Evolutionary conservation across 768 basidiomycete genomes (phyloP).

Genomic region (Solioccasus polychromus): DNA sequence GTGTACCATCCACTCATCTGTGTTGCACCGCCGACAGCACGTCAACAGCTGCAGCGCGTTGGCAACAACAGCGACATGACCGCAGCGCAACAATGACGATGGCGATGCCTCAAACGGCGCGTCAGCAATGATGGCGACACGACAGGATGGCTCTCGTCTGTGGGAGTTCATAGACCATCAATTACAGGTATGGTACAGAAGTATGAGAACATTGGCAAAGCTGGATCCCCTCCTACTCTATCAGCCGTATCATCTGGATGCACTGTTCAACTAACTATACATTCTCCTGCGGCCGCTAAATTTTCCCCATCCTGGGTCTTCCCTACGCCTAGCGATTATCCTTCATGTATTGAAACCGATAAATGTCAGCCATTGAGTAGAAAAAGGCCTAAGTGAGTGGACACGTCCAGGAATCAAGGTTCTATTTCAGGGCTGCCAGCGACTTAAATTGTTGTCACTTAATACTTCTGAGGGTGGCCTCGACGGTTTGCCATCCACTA

Average conservation of each 20-base stretch:
- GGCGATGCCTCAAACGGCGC: too few species aligned
- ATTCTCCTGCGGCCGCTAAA: conserved; percentile 25
- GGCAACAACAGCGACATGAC: too few species aligned
- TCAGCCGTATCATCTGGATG: conserved; percentile 24
- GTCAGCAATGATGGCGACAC: too few species aligned
- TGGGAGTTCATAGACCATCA: conserved; percentile 57
- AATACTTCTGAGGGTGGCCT: conserved; percentile 15
- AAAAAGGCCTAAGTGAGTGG: conserved; percentile 9
- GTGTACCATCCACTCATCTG: too few species aligned
- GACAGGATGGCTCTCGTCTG: conserved; percentile 43
- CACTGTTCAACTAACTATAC: conserved; percentile 15
- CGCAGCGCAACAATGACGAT: too few species aligned
- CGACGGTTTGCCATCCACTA: conserved; percentile 25
- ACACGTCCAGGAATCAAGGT: conserved; percentile 13
- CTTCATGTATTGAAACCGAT: conserved; percentile 14
- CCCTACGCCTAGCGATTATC: conserved; percentile 8
- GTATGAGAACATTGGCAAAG: conserved; percentile 63
- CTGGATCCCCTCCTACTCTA: conserved; percentile 27
- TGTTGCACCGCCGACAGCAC: too few species aligned
- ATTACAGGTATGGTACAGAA: conserved; percentile 85
- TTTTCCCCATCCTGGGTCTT: conserved; percentile 20
- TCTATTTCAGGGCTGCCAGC: conserved; percentile 23
- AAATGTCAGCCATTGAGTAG: conserved; percentile 17
- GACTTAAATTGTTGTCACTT: conserved; percentile 15
- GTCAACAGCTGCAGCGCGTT: too few species aligned